Evolutionary conservation across 352 stramenopile species (phyloP), one percentile per base, ranked within the genome.

Genomic region (Phytophthora kernoviae): DNA sequence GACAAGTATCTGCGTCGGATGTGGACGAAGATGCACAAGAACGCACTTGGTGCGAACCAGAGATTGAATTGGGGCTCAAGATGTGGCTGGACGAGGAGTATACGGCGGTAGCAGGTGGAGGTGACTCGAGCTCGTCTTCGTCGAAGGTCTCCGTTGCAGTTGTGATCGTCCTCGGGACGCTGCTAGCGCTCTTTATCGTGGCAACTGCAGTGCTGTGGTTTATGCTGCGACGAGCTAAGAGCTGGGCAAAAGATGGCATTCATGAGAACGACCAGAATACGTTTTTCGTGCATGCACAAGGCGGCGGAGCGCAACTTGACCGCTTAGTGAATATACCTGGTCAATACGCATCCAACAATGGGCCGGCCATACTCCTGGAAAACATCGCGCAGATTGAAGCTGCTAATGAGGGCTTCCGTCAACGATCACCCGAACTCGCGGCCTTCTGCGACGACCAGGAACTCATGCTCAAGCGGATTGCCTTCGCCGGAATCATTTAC

Each of bases 381-480:
- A 65, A 54, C 20, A 53, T 53, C 6, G 58, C 62, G 36, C 62
- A 75, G 34, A 54, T 79, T 50, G 70, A 79, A 33, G 66, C 70
- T 5, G 45, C 74, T 2, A 79, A 79, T 36, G 66, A 74, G 14
- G 66, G 49, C 10, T 71, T 74, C 48, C 62, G 62, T 1, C 67
- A 70, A 54, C 56, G 56, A 17, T 74, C 70, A 1, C 42, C 54
- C 1, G 57, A 65, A 11, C 57, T 77, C 24, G 54, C 67, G 51
- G 47, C 62, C 18, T 79, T 79, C 55, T 73, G 67, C 21, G 58
- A 73, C 32, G 58, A 76, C 22, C 62, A 76, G 36, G 67, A 76
- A 22, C 54, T 75, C 4, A 75, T 75, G 67, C 58, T 76, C 5
- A 76, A 76, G 60, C 62, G 66, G 6, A 71, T 75, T 41, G 57